Percentiles rank a stretch among this genome's conserved stretches.
These are phyloP conservation scores for Umbelopsis sp. DNA, from an alignment of 371 early-diverging fungal genomes.

Conservation along the genomic window DNA sequence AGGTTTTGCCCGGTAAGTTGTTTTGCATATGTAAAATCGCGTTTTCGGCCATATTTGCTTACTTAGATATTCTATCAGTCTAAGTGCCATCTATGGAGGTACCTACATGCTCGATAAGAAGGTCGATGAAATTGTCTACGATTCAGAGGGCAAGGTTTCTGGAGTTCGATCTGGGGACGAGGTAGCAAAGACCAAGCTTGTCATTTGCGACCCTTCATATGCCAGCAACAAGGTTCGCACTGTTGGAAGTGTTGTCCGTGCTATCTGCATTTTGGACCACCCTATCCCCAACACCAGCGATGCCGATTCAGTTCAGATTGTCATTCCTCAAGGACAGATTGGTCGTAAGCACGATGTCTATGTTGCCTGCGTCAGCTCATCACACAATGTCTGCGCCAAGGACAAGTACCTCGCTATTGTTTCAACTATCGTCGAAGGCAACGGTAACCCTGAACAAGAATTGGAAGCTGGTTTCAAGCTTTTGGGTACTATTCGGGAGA, in stretches of 20 bases:
- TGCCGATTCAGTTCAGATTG: slow-evolving; percentile 93
- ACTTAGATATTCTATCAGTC: slow-evolving; percentile 36
- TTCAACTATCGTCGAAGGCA: slow-evolving; percentile 91
- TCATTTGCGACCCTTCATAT: slow-evolving; percentile 97
- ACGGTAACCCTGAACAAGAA: slow-evolving; percentile 81
- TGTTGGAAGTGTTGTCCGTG: slow-evolving; percentile 88
- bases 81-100: slow-evolving; percentile 97
- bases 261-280: slow-evolving; percentile 92
- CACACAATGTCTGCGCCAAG: slow-evolving; percentile 92
- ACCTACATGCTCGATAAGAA: slow-evolving; percentile 96
- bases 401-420: slow-evolving; percentile 92
- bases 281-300: slow-evolving; percentile 94
- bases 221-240: slow-evolving; percentile 76
- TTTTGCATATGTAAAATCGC: not conserved
- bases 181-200: slow-evolving; percentile 78
- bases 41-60: not conserved
- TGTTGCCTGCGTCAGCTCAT: slow-evolving; percentile 86
- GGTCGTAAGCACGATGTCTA: slow-evolving; percentile 94
- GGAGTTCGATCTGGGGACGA: slow-evolving; percentile 92
- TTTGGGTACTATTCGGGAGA: slow-evolving; percentile 89
- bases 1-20: slow-evolving; percentile 93
- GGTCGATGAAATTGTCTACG: slow-evolving; percentile 85
- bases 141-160: slow-evolving; percentile 75
- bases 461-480: slow-evolving; percentile 85
- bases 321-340: slow-evolving; percentile 97